Evolutionary conservation across 2,329 filamentous ascomycete species (phyloP).

Genomic region (Aspergillus japonicus): DNA sequence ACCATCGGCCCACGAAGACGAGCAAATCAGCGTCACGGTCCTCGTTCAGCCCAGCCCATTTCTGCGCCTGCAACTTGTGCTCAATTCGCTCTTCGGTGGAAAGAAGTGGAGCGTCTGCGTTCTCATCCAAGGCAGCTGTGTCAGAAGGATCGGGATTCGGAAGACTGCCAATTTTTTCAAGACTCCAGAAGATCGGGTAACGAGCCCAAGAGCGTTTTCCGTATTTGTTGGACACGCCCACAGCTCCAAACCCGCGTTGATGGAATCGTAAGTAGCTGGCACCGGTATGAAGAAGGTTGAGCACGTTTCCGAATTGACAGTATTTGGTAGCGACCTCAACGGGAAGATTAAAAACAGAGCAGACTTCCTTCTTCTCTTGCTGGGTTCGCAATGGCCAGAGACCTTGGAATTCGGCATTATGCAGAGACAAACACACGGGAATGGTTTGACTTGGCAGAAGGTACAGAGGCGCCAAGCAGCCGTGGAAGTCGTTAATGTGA

Average conservation of each 20-base stretch:
- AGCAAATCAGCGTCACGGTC: slow-evolving; percentile 62
- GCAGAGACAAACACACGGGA: slow-evolving; percentile 61
- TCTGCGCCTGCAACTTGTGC: slow-evolving; percentile 61
- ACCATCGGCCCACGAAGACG: slow-evolving; percentile 68
- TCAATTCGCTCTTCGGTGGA: slow-evolving; percentile 49
- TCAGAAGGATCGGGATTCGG: slow-evolving; percentile 66
- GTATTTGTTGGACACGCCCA: slow-evolving; percentile 67
- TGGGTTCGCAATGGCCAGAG: slow-evolving; percentile 64
- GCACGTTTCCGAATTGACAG: slow-evolving; percentile 66
- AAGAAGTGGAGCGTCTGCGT: slow-evolving; percentile 55
- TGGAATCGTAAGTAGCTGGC: slow-evolving; percentile 64
- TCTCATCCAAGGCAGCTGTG: slow-evolving; percentile 25
- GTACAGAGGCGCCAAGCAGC: slow-evolving; percentile 61
- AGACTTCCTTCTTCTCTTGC: slow-evolving; percentile 61
- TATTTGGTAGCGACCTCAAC: slow-evolving; percentile 58
- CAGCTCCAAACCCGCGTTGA: slow-evolving; percentile 65
- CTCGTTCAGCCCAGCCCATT: slow-evolving; percentile 64
- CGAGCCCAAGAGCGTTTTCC: slow-evolving; percentile 64
- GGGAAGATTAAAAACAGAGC: slow-evolving; percentile 61
- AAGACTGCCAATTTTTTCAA: slow-evolving; percentile 60
- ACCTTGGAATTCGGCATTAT: slow-evolving; percentile 68
- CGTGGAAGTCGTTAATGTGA: slow-evolving; percentile 66
- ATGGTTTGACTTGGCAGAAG: slow-evolving; percentile 58
- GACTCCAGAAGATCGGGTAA: slow-evolving; percentile 67
- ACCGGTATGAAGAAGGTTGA: slow-evolving; percentile 65